Percentiles rank a stretch among this genome's conserved stretches.
These are phyloP conservation scores for Microthlaspi erraticum DNA, from an alignment of 345 rosid genomes.

Conservation along the genomic window DNA sequence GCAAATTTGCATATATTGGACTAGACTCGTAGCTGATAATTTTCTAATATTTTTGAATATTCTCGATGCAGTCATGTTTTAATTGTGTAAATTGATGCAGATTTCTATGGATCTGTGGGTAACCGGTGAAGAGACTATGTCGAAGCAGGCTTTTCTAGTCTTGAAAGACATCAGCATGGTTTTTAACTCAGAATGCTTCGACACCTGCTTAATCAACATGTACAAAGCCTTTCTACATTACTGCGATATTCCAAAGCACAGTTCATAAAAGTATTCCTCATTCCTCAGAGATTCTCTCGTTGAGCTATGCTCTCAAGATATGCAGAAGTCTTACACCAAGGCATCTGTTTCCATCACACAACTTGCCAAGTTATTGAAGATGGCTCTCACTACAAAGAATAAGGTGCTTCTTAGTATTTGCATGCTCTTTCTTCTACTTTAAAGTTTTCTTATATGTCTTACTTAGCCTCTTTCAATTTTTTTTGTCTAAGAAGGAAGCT, in stretches of 20 bases:
- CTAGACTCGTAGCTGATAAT: too few species aligned
- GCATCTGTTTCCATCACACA: slow-evolving; percentile 64
- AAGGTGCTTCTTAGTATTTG: slow-evolving; percentile 53
- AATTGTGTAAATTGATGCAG: slow-evolving; percentile 50
- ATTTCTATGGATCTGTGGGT: slow-evolving; percentile 78
- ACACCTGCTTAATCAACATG: slow-evolving; percentile 63
- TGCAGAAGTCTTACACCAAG: slow-evolving; percentile 70
- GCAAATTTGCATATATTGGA: too few species aligned
- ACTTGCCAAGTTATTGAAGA: slow-evolving; percentile 74
- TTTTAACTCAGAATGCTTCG: slow-evolving; percentile 65
- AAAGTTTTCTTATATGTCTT: slow-evolving; percentile 24
- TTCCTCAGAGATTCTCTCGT: slow-evolving; percentile 72
- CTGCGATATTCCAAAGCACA: slow-evolving; percentile 63
- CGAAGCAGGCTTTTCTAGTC: slow-evolving; percentile 61
- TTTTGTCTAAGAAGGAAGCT: slow-evolving; percentile 70
- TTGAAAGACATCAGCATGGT: slow-evolving; percentile 62
- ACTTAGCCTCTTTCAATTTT: slow-evolving; percentile 38
- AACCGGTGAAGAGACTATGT: slow-evolving; percentile 62
- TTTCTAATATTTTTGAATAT: too few species aligned
- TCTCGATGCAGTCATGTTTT: slow-evolving; percentile 22
- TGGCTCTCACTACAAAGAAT: slow-evolving; percentile 68
- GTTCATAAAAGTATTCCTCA: slow-evolving; percentile 48
- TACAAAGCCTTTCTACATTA: slow-evolving; percentile 70
- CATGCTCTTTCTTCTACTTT: slow-evolving; percentile 14
- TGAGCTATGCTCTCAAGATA: slow-evolving; percentile 79